Conservation (phyloP, 352 stramenopile genomes). For the Globisporangium recalcitrans region DNA sequence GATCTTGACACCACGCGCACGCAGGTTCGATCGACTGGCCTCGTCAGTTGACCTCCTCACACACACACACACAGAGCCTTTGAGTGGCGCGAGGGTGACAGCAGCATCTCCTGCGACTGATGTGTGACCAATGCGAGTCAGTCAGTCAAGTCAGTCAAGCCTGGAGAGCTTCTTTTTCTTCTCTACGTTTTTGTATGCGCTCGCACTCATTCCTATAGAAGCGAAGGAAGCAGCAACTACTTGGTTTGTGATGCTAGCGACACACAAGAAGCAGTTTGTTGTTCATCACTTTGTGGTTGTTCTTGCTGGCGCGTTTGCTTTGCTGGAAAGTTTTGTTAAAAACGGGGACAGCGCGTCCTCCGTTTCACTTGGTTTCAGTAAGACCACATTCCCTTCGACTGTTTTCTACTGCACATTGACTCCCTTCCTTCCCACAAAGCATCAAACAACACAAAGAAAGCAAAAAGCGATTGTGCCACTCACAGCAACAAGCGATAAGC, state of each 20-base stretch:
- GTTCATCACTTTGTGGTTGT: too few species aligned
- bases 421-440: neutral
- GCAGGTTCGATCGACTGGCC: too few species aligned
- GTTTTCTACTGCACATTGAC: neutral
- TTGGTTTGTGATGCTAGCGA: too few species aligned
- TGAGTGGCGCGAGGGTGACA: neutral
- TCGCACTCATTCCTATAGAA: too few species aligned
- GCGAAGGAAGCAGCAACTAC: too few species aligned
- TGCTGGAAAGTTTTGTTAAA: conserved; percentile 2
- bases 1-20: neutral
- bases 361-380: conserved; percentile 12
- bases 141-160: too few species aligned
- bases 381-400: neutral
- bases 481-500: neutral
- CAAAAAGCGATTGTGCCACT: neutral
- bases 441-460: neutral
- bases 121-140: too few species aligned
- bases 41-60: neutral
- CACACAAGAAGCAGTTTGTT: too few species aligned
- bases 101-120: neutral
- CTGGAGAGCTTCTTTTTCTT: too few species aligned
- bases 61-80: neutral
- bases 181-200: too few species aligned
- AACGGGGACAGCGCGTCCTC: neutral
- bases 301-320: too few species aligned